Evolutionary conservation across 257 asterid species (phyloP).

Genomic region (Rhazya stricta): DNA sequence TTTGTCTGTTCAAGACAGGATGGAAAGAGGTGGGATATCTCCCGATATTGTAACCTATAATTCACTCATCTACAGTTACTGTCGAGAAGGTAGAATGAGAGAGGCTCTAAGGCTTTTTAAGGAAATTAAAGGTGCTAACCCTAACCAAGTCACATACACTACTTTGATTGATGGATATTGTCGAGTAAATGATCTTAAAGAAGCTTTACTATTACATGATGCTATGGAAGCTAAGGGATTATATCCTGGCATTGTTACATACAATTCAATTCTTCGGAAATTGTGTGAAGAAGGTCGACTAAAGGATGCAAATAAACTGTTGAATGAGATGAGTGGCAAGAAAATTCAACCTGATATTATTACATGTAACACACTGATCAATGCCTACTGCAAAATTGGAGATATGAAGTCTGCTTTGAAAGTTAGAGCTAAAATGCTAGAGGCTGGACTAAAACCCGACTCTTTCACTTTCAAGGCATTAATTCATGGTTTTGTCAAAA

Average conservation of each 20-base stretch:
- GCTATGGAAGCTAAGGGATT: conserved; percentile 64
- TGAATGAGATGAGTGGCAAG: conserved; percentile 62
- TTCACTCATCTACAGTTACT: conserved; percentile 71
- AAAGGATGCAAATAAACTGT: conserved; percentile 57
- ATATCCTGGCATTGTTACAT: conserved; percentile 67
- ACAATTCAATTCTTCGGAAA: conserved; percentile 72
- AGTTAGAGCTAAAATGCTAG: conserved; percentile 64
- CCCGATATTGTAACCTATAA: conserved; percentile 85
- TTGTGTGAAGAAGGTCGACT: conserved; percentile 73
- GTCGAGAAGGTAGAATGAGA: conserved; percentile 83
- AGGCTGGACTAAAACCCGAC: conserved; percentile 69
- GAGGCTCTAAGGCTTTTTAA: conserved; percentile 73
- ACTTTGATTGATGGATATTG: conserved; percentile 87
- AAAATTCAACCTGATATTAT: conserved; percentile 61
- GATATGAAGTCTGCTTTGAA: conserved; percentile 71
- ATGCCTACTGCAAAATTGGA: conserved; percentile 80
- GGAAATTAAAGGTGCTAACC: conserved; percentile 54
- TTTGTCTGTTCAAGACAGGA: conserved; percentile 73
- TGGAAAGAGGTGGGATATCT: conserved; percentile 56
- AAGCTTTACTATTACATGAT: conserved; percentile 51
- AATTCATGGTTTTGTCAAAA: conserved; percentile 71
- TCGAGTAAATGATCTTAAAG: conserved; percentile 52
- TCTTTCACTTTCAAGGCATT: conserved; percentile 76
- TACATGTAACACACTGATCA: conserved; percentile 85
- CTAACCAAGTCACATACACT: conserved; percentile 74